Evolutionary conservation across 1,284 basidiomycete species (phyloP).

Genomic region (Chalciporus sp.): DNA sequence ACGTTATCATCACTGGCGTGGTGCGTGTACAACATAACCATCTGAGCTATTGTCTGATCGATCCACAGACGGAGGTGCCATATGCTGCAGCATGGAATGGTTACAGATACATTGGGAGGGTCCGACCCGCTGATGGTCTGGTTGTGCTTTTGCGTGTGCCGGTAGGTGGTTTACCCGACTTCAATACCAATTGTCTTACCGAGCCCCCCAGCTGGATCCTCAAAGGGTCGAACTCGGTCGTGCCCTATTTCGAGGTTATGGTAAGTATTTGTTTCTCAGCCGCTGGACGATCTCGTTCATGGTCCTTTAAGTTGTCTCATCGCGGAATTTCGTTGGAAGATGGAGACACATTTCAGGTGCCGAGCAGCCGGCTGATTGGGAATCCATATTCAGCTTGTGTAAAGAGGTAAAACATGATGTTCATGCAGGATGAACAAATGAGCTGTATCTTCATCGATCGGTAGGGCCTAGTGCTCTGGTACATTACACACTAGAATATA

Average conservation of each 20-base stretch:
- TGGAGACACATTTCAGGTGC: constrained; percentile 39
- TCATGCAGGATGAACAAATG: not conserved
- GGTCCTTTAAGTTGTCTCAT: constrained; percentile 42
- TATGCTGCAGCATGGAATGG: constrained; percentile 51
- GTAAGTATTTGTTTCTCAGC: constrained; percentile 29
- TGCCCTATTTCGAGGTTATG: constrained; percentile 50
- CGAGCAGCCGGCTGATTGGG: constrained; percentile 44
- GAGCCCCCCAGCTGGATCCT: constrained; percentile 25
- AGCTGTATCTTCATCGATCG: not conserved
- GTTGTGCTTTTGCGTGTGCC: constrained; percentile 41
- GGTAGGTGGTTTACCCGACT: constrained; percentile 34
- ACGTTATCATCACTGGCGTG: constrained; percentile 54
- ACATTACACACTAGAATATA: not conserved
- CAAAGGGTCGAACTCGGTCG: constrained; percentile 36
- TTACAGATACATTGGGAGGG: constrained; percentile 35
- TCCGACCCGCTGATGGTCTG: constrained; percentile 39
- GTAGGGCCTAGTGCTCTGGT: not conserved
- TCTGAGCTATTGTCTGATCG: constrained; percentile 11
- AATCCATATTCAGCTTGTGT: constrained; percentile 52
- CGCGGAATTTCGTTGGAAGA: constrained; percentile 53
- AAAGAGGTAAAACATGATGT: constrained; percentile 28
- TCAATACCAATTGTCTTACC: not conserved
- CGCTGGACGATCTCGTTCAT: constrained; percentile 9
- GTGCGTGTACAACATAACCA: constrained; percentile 35
- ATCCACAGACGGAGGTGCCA: constrained; percentile 46